Evolutionary conservation across 169 alveolate genomes (phyloP).

Genomic region (Plasmodium gallinaceum): DNA sequence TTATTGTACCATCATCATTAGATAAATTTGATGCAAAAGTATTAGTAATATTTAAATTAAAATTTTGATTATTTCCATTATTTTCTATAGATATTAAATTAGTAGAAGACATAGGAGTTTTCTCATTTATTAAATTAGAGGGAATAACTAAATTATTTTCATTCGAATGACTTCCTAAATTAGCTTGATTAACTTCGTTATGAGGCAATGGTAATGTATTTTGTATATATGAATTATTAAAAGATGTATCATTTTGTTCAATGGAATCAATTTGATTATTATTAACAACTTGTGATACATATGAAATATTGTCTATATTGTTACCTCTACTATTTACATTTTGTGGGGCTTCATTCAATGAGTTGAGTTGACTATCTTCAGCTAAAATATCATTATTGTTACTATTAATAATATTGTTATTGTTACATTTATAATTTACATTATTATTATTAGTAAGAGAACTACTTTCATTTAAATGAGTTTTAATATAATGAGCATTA

Average conservation of each 20-base stretch:
- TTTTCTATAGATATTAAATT: neutral
- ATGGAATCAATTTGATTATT: neutral
- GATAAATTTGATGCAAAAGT: neutral
- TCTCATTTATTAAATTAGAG: neutral
- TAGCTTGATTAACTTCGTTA: neutral
- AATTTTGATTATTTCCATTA: neutral
- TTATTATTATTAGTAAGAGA: neutral
- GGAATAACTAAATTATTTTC: neutral
- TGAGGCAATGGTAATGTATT: neutral
- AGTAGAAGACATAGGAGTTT: neutral
- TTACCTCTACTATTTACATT: neutral
- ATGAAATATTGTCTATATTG: neutral
- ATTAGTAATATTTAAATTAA: neutral
- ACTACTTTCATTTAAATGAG: neutral
- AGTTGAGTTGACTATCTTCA: neutral
- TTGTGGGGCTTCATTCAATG: neutral
- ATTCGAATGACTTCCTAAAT: neutral
- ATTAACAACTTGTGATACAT: neutral
- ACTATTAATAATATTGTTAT: neutral
- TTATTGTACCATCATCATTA: neutral
- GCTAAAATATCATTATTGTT: neutral
- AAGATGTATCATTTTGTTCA: neutral
- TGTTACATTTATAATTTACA: neutral
- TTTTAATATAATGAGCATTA: conserved; percentile 16
- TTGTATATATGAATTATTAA: neutral